Evolutionary conservation across 441 rosid genomes (phyloP), one percentile per base, ranked within the genome.

Genomic region (Populus hybrid): DNA sequence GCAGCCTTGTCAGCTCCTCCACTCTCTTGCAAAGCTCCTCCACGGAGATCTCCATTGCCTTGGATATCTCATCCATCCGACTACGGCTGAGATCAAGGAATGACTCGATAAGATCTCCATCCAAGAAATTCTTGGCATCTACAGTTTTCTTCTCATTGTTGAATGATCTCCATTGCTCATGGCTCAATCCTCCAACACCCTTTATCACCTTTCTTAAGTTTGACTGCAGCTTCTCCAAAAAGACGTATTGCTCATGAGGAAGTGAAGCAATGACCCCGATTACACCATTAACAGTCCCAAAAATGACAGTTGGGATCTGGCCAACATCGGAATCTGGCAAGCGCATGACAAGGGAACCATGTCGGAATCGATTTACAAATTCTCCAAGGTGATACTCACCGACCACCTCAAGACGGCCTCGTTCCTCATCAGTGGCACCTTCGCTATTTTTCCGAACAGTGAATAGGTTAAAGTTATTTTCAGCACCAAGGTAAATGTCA

Each of bases 381-480:
- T 96, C 99, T 20, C 99, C 99, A 24, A 96, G 89, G 86, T 96
- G 98, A 84, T 94, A 96, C 83, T 96, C 99, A 8, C 99, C 99
- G 59, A 91, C 95, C 75, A 92, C 98, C 86, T 96, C 99, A 36
- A 96, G 93, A n/a, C 96, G 90, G 10, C 96, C 95, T 65, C 98
- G 83, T 79, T 96, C 99, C 90, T 94, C 98, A 69, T 96, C 99
- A 28, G 98, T 94, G 70, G 98, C 95, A 40, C 99, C 99, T 88
- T 97, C 99, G 38, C 98, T 97, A 81, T 97, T 97, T 88, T 93
- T 97, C 82, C 94, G 79, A 59, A 94, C 98, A 9, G 99, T 92
- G 79, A 94, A 89, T 36, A 96, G 83, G 85, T 96, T 94, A 76
- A 88, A 96, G 86, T 87, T 90, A 84, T 96, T 94, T 84, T 96